Conservation (phyloP, 1,284 basidiomycete species). For the Trichosporon faecale region DNA sequence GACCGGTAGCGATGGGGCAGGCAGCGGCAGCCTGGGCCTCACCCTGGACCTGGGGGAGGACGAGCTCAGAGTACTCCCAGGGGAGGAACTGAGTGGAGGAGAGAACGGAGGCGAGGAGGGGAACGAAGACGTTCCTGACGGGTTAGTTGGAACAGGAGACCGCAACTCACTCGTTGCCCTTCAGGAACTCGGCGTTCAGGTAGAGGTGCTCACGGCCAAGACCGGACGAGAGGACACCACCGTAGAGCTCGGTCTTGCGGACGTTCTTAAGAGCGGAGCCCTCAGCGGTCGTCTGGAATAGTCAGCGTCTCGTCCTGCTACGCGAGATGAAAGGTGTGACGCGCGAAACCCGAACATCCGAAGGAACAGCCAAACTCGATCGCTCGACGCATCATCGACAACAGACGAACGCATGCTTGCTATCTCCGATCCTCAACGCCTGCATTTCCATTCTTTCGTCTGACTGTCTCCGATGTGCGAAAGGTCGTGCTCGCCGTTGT, state of each 20-base stretch:
- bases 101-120: constrained; percentile 76
- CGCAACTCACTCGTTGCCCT: constrained; percentile 85
- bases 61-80: constrained; percentile 83
- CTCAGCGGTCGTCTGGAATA: constrained; percentile 64
- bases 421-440: neutral
- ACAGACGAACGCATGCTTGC: neutral
- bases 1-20: constrained; percentile 60
- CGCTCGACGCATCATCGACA: neutral
- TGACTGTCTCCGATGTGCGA: neutral
- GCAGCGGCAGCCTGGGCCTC: constrained; percentile 66
- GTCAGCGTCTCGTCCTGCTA: neutral
- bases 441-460: neutral
- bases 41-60: constrained; percentile 68
- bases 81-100: constrained; percentile 76
- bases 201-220: constrained; percentile 87
- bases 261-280: constrained; percentile 87
- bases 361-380: neutral
- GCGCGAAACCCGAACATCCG: neutral
- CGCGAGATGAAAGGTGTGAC: neutral
- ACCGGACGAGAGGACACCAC: constrained; percentile 83
- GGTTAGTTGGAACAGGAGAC: neutral
- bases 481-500: neutral
- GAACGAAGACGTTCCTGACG: constrained; percentile 75
- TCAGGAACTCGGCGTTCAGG: constrained; percentile 89
- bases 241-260: constrained; percentile 89